Percentiles rank a stretch among this genome's conserved stretches.
These are phyloP conservation scores for Fusarium buharicum DNA, from an alignment of 2,329 filamentous ascomycete genomes.

Conservation along the genomic window DNA sequence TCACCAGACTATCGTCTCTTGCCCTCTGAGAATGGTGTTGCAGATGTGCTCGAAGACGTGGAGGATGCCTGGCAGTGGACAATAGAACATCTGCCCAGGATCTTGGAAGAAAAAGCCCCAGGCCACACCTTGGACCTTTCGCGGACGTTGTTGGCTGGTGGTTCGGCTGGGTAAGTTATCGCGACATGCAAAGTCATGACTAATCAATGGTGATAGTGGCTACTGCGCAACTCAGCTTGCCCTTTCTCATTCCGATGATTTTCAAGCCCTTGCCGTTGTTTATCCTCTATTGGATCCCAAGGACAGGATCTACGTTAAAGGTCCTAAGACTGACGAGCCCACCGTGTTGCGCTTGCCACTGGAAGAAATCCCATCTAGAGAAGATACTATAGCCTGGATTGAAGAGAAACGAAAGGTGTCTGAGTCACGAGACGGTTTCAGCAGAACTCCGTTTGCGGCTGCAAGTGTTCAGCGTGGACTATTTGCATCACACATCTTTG, in stretches of 20 bases:
- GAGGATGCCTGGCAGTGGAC: conserved; percentile 46
- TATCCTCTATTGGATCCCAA: conserved; percentile 42
- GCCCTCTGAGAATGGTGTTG: conserved; percentile 40
- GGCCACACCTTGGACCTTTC: conserved; percentile 26
- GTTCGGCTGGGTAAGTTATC: conserved; percentile 36
- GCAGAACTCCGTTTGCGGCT: conserved; percentile 20
- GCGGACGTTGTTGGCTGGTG: conserved; percentile 24
- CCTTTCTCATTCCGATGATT: conserved; percentile 37
- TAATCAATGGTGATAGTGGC: conserved; percentile 15
- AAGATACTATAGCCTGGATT: conserved; percentile 34
- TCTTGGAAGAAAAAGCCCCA: conserved; percentile 17
- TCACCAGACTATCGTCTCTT: conserved; percentile 43
- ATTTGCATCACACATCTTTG: conserved; percentile 28
- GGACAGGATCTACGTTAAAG: conserved; percentile 26
- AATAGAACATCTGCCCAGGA: not conserved
- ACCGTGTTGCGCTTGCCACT: conserved; percentile 13
- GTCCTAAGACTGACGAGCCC: conserved; percentile 16
- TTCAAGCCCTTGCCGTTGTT: conserved; percentile 24
- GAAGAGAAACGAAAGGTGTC: conserved; percentile 6
- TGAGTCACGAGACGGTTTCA: conserved; percentile 21
- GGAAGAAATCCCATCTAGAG: conserved; percentile 23
- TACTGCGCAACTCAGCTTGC: conserved; percentile 39
- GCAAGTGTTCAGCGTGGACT: conserved; percentile 20
- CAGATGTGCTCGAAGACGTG: conserved; percentile 43
- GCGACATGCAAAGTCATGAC: rapidly evolving